These are phyloP conservation scores for Globisporangium okanoganense DNA, from an alignment of 352 stramenopile species.

Conservation along the genomic window DNA sequence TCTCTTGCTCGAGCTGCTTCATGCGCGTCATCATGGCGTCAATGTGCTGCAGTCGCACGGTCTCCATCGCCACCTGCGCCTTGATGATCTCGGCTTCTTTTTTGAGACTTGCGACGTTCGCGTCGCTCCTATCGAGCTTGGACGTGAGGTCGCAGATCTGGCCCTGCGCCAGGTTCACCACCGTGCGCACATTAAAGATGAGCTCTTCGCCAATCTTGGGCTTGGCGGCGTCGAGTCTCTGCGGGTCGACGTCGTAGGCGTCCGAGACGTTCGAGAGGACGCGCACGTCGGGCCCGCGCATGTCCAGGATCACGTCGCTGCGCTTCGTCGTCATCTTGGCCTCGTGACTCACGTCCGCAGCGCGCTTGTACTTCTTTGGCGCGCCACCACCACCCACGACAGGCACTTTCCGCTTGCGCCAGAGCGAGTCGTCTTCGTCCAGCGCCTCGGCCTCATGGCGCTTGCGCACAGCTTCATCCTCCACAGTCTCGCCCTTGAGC, in stretches of 20 bases:
- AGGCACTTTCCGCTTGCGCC: slow-evolving; percentile 69
- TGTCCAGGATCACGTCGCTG: slow-evolving; percentile 82
- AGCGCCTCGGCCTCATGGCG: slow-evolving; percentile 22
- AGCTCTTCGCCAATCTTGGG: slow-evolving; percentile 88
- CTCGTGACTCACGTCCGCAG: slow-evolving; percentile 59
- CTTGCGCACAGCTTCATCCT: slow-evolving; percentile 29
- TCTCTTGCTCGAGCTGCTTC: slow-evolving; percentile 31
- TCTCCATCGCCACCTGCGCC: slow-evolving; percentile 54
- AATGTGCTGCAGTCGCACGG: slow-evolving; percentile 42
- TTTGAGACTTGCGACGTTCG: slow-evolving; percentile 47
- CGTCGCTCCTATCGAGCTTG: slow-evolving; percentile 52
- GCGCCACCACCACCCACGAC: background rate
- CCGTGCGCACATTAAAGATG: slow-evolving; percentile 89
- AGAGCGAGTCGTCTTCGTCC: slow-evolving; percentile 74
- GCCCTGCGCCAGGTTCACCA: slow-evolving; percentile 82
- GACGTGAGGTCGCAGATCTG: slow-evolving; percentile 75
- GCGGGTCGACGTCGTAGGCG: slow-evolving; percentile 51
- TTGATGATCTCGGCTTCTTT: slow-evolving; percentile 67
- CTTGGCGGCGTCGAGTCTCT: slow-evolving; percentile 34
- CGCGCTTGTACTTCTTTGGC: slow-evolving; percentile 53
- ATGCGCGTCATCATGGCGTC: slow-evolving; percentile 46
- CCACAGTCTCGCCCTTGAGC: slow-evolving; percentile 71
- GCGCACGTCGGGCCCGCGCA: slow-evolving; percentile 81
- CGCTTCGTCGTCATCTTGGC: slow-evolving; percentile 31
- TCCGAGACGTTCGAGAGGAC: slow-evolving; percentile 65